A percentile compares a stretch with the other conserved stretches of the same genome.
Conservation (phyloP, 768 basidiomycete species). For the Mrakia blollopis region DNA sequence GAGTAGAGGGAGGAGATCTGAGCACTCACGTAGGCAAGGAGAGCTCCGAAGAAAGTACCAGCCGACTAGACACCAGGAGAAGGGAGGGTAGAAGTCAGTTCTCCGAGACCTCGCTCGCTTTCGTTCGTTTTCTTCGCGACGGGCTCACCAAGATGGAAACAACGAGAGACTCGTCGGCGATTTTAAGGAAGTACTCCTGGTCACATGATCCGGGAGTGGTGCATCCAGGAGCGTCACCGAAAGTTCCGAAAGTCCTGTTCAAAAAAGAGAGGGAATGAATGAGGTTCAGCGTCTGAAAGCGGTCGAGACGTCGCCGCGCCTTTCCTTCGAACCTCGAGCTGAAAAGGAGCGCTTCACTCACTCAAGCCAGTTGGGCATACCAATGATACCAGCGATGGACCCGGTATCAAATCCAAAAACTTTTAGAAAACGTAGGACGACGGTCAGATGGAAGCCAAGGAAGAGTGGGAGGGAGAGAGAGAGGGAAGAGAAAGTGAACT, state of each 20-base stretch:
- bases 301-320: too few species aligned
- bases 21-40: slow-evolving; percentile 42
- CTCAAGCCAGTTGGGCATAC: too few species aligned
- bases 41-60: slow-evolving; percentile 68
- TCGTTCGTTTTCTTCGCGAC: too few species aligned
- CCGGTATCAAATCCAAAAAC: slow-evolving; percentile 70
- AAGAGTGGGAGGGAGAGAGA: too few species aligned
- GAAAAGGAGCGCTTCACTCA: background rate
- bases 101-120: too few species aligned
- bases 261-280: background rate
- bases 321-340: too few species aligned
- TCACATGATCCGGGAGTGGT: background rate
- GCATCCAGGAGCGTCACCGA: slow-evolving; percentile 3
- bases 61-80: slow-evolving; percentile 51
- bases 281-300: background rate
- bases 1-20: too few species aligned
- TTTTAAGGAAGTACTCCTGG: slow-evolving; percentile 45
- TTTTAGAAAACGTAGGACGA: too few species aligned
- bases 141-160: slow-evolving; percentile 53
- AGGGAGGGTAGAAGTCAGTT: too few species aligned
- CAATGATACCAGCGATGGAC: slow-evolving; percentile 59
- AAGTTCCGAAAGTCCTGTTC: slow-evolving; percentile 37
- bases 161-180: slow-evolving; percentile 51
- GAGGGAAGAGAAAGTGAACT: too few species aligned
- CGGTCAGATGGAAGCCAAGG: too few species aligned